Evolutionary conservation across 345 rosid species (phyloP), one percentile per base, ranked within the genome.

Genomic region (Durio zibethinus): DNA sequence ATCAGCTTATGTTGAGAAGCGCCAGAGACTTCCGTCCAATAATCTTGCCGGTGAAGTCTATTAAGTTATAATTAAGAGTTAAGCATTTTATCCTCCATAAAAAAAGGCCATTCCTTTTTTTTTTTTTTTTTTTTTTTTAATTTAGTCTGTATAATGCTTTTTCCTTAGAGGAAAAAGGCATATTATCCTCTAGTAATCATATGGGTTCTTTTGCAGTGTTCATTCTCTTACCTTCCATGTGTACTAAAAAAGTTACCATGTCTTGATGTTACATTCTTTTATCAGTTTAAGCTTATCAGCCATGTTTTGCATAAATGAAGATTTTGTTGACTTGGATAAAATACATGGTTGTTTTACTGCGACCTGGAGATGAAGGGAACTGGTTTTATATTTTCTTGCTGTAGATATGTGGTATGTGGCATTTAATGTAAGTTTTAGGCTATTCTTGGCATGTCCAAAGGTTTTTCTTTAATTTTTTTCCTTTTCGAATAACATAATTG

Each of bases 1-100:
- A 38, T 89, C 92, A 45, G 90, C 91, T 33, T 92, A 85, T 63
- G 92, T 92, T 68, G 99, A 92, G 85, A 93, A 87, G 84, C 93
- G 99, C 70, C 96, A 91, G 83, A 89, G 94, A 79, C 80, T 95
- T 80, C 93, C 98, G 3, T 77, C 89, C 42, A 80, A 60, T 79
- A 86, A 89, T 86, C 81, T 31, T 53, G 73, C 81, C 57, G 53
- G 85, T 78, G 83, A 91, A 84, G 88, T 72, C 56, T 89, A 80
- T 79, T 87, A 81, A 84, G 48, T 62, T 42, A 20, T 72, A 50
- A 71, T 50, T 60, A 50, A 1, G 74, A 29, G 7, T 48, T 20
- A 2, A 71, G 60, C 9, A 50, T 33, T 71, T 33, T 31, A 10
- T 5, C 14, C 40, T 47, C 27, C 9, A 4, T 21, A 29, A 48